Conservation (phyloP, 1,139 yeast species). For the Taphrina betulina region DNA sequence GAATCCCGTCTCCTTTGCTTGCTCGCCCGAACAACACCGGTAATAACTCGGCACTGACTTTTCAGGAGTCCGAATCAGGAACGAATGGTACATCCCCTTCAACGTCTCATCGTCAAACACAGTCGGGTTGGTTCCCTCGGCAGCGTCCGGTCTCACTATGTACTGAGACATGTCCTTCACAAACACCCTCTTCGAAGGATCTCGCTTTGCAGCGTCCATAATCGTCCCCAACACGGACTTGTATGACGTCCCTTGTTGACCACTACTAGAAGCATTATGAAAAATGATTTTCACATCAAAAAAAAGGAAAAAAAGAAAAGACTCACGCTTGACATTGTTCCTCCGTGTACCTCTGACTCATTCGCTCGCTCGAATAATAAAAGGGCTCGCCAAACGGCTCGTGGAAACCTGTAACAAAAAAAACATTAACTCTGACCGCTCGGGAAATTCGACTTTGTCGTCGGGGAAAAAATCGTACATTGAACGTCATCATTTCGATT, state of each 20-base stretch:
- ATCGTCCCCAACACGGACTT: conserved; percentile 3
- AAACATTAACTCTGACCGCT: background rate
- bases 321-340: conserved; percentile 27
- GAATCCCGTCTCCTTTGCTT: conserved; percentile 41
- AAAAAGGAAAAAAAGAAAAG: background rate
- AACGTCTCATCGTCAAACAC: conserved; percentile 38
- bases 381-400: conserved; percentile 32
- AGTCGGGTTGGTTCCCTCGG: conserved; percentile 21
- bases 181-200: conserved; percentile 20
- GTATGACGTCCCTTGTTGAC: conserved; percentile 10
- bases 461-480: no score
- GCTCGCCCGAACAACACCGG: conserved; percentile 42
- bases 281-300: background rate
- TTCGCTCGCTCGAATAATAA: conserved; percentile 28
- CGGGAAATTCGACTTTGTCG: background rate
- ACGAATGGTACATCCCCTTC: conserved; percentile 39
- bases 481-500: conserved; percentile 24
- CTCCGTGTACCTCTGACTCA: conserved; percentile 29
- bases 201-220: conserved; percentile 14
- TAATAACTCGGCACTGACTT: conserved; percentile 42
- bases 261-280: conserved; percentile 28
- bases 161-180: conserved; percentile 33
- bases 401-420: conserved; percentile 20
- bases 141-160: conserved; percentile 17
- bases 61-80: conserved; percentile 42